Evolutionary conservation across 2,329 filamentous ascomycete species (phyloP).

Genomic region (Xylariales sp.): DNA sequence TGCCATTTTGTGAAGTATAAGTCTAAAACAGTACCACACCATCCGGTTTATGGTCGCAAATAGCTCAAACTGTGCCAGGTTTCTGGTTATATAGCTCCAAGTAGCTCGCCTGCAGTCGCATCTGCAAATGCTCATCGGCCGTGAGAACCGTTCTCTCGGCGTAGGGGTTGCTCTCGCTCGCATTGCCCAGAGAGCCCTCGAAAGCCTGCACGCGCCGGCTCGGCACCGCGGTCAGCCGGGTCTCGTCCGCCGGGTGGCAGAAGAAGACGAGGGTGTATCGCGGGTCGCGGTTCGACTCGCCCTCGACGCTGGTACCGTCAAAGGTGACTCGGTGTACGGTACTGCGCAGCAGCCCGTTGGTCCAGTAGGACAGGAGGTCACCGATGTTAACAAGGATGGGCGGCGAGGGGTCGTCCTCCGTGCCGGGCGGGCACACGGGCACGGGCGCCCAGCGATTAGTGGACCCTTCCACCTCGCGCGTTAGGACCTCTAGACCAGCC

Average conservation of each 20-base stretch:
- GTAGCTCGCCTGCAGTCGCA: slow-evolving; percentile 58
- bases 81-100: slow-evolving; percentile 42
- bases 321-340: slow-evolving; percentile 90
- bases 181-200: slow-evolving; percentile 10
- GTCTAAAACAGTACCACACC: too few species aligned
- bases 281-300: slow-evolving; percentile 45
- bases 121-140: slow-evolving; percentile 59
- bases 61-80: background rate
- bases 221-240: slow-evolving; percentile 53
- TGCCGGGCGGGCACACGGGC: slow-evolving; percentile 59
- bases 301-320: slow-evolving; percentile 29
- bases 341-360: slow-evolving; percentile 77
- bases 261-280: slow-evolving; percentile 67
- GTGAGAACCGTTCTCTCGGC: slow-evolving; percentile 54
- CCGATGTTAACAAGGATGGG: slow-evolving; percentile 79
- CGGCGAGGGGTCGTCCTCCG: slow-evolving; percentile 54
- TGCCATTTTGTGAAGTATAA: too few species aligned
- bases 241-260: slow-evolving; percentile 56
- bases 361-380: slow-evolving; percentile 78
- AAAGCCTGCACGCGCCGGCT: slow-evolving; percentile 50
- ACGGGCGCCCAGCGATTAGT: slow-evolving; percentile 57
- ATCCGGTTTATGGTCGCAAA: too few species aligned
- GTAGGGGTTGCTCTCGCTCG: slow-evolving; percentile 37
- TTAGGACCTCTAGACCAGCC: slow-evolving; percentile 79
- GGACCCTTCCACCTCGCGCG: too few species aligned